Evolutionary conservation across 2,329 filamentous ascomycete genomes (phyloP), one percentile per base, ranked within the genome.

Genomic region (Septoria linicola): DNA sequence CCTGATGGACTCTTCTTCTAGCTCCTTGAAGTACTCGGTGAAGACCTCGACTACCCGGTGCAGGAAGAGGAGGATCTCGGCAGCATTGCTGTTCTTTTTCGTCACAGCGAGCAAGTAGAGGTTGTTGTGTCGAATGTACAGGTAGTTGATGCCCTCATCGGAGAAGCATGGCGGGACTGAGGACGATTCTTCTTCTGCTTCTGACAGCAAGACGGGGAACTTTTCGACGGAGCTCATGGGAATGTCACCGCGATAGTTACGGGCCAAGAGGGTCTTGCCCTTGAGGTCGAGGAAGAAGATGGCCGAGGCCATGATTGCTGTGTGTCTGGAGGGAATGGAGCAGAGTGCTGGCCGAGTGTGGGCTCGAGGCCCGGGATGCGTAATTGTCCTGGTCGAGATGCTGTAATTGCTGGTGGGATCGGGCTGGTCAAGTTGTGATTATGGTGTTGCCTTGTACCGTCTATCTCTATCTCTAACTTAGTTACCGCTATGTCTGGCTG

Each of bases 241-340:
- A 60, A 99, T 95, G 66, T 99, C 93, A 72, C 93, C 93, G 70
- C 93, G 84, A 73, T 99, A 99, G 77, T 99, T 99, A 68, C 93
- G 89, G 73, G 93, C 93, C 68, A 99, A 81, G 65, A 99, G 91
- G 78, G 93, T 97, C 91, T 99, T 99, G 88, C 93, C 93, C 89
- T 99, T 99, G 63, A 99, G 81, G 73, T 99, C 93, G 67, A 99
- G 86, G 72, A 99, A 99, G 82, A 99, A 99, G 67, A 99, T 72
- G 60, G 93, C 93, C 55, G 93, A 99, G 64, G 93, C 93, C 93
- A 99, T 99, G 70, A n/a, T n/a, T n/a, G n/a, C n/a, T n/a, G n/a
- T n/a, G n/a, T n/a, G n/a, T n/a, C 64, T 79, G 49, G 47, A 20
- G 39, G 41, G 17, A 20, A 44, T 30, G 39, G 32, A 43, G 39